A percentile compares a stretch with the other conserved stretches of the same genome.
These are phyloP conservation scores for Lolium perenne DNA, from an alignment of 176 grass and related monocot genomes.

Conservation along the genomic window DNA sequence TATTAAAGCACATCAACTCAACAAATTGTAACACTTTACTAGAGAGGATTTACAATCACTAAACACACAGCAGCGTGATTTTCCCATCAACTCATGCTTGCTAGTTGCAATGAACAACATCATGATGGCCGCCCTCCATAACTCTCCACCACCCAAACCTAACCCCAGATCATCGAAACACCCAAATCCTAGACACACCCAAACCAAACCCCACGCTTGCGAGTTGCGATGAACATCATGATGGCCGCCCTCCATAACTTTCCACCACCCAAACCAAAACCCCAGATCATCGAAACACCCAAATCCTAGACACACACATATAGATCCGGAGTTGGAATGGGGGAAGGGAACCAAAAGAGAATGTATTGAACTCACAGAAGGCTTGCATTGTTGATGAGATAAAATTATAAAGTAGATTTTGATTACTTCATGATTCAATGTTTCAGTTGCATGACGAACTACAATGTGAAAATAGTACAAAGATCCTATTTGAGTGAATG, in stretches of 20 bases:
- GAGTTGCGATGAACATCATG: background rate
- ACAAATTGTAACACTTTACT: background rate
- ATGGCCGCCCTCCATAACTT: background rate
- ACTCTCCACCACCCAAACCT: too few species aligned
- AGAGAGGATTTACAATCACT: background rate
- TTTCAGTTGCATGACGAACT: too few species aligned
- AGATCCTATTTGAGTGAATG: too few species aligned
- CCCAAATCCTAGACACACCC: too few species aligned
- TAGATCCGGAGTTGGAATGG: background rate
- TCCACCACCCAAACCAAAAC: background rate
- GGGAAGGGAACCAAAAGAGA: background rate
- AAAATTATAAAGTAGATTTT: too few species aligned
- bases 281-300: background rate
- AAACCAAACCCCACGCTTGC: background rate
- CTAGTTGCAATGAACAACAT: background rate
- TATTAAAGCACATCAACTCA: conserved; percentile 2
- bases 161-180: too few species aligned
- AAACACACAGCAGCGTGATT: background rate
- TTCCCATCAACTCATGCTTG: background rate
- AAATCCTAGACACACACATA: background rate
- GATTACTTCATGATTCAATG: too few species aligned
- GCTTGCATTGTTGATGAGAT: too few species aligned
- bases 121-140: background rate
- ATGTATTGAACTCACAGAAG: too few species aligned
- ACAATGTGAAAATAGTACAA: too few species aligned